phyloP scores from a whole-genome alignment of 352 stramenopile genomes.

The Halophytophthora polymorphica region DNA sequence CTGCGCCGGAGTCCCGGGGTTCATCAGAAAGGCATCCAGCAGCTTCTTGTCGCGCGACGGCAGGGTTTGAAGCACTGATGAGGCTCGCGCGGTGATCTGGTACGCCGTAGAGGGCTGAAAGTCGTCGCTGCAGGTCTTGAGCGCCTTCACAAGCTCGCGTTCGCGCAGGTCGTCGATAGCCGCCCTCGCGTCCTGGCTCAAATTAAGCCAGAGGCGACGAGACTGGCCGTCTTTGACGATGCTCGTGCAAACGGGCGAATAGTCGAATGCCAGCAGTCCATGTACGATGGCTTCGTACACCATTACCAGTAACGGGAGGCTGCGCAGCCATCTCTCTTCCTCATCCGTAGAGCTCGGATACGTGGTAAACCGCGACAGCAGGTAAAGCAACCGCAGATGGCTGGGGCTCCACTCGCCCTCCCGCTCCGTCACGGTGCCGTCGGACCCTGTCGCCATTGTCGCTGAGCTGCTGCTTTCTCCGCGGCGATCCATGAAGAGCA shows the following conservation, averaged over 20 bases:
- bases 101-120: conserved; percentile 96
- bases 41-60: conserved; percentile 39
- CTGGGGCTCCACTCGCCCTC: conserved; percentile 69
- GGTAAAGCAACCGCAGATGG: conserved; percentile 94
- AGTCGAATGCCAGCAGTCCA: conserved; percentile 95
- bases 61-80: conserved; percentile 40
- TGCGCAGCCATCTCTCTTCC: conserved; percentile 95
- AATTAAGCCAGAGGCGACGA: conserved; percentile 90
- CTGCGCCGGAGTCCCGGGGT: conserved; percentile 6
- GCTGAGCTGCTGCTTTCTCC: background rate
- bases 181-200: conserved; percentile 94
- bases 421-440: background rate
- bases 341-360: conserved; percentile 85
- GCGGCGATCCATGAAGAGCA: conserved; percentile 24
- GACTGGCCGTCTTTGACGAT: conserved; percentile 91
- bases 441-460: conserved; percentile 4
- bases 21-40: conserved; percentile 62
- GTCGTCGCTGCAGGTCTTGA: conserved; percentile 92
- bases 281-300: conserved; percentile 96
- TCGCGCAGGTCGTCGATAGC: conserved; percentile 96
- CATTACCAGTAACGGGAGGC: conserved; percentile 93
- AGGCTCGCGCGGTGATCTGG: conserved; percentile 65
- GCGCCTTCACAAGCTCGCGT: conserved; percentile 92
- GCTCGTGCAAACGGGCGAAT: conserved; percentile 92
- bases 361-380: conserved; percentile 95